These are phyloP conservation scores for Wickerhamiella bombiphila DNA, from an alignment of 805 yeast genomes.

Conservation along the genomic window DNA sequence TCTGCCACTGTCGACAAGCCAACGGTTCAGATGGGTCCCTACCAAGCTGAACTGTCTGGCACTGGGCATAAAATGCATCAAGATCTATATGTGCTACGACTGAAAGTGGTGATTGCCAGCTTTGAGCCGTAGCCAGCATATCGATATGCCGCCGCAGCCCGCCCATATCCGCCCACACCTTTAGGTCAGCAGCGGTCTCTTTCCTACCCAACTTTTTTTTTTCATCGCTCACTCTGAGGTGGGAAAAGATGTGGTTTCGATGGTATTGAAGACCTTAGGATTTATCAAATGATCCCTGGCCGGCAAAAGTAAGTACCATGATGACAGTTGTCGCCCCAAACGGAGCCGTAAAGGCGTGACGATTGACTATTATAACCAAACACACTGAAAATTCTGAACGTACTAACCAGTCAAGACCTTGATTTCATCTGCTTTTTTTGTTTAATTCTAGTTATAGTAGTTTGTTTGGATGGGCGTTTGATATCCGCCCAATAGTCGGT, in stretches of 20 bases:
- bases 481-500: no score
- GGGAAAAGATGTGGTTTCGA: not conserved
- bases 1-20: constrained; percentile 87
- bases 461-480: not conserved
- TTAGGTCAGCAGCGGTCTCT: no score
- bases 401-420: constrained; percentile 1
- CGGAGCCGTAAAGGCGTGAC: constrained; percentile 18
- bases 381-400: constrained; percentile 23
- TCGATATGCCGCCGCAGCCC: constrained; percentile 15
- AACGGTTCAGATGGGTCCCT: constrained; percentile 59
- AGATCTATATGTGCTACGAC: constrained; percentile 77
- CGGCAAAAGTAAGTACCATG: constrained; percentile 16
- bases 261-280: not conserved
- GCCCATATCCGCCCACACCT: no score
- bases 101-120: constrained; percentile 50
- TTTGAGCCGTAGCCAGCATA: constrained; percentile 9
- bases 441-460: not conserved
- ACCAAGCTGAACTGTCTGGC: constrained; percentile 64
- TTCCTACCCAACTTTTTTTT: no score
- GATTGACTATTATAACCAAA: constrained; percentile 19
- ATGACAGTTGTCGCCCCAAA: constrained; percentile 22
- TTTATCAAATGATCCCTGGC: not conserved
- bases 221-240: not conserved
- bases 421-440: no score
- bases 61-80: constrained; percentile 94